Evolutionary conservation across 2,329 filamentous ascomycete genomes (phyloP), one percentile per base, ranked within the genome.

Genomic region (Aspergillus ochraceoroseus): DNA sequence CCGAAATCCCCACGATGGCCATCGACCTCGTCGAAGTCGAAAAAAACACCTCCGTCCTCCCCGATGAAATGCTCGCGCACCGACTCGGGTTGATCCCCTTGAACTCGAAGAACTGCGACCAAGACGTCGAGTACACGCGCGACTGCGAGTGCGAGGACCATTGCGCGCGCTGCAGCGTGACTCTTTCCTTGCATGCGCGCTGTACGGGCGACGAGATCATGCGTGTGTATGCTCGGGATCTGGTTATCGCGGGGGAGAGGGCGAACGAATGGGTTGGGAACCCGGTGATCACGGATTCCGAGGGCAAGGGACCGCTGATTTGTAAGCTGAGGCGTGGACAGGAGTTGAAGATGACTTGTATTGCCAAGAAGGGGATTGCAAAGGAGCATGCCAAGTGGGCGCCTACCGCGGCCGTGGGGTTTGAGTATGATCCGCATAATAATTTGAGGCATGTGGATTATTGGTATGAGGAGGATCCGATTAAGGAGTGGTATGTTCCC

Each of bases 331-430:
- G 90, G 43, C 84, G 83, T 59, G 87, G 85, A 2, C 92, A 98
- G 68, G 88, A 95, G 66, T 71, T 98, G 46, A 83, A 87, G 63
- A 79, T 98, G 59, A 85, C 79, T 47, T 96, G 90, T 62, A 85
- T 95, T 51, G 92, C 90, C 35, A 95, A 95, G 75, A 96, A 96
- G 75, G 92, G 92, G 1, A 96, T 96, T 51, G 89, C 90, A 25
- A 98, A 98, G 73, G 92, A 98, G 65, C 92, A 98, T 67, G 87
- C 92, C 7, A 98, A 98, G 67, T 98, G 92, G 92, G 85, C 87
- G 57, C 89, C 92, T 2, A 90, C 86, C 23, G 78, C 88, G 27
- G 92, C 92, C 3, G 82, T 98, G 27, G 89, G 87, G 15, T 98
- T 98, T 62, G 92, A 98, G 67, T 98, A 98, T 66, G 92, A 98